Conservation (phyloP, 495 filamentous ascomycete species). For the Podospora anserina region DNA sequence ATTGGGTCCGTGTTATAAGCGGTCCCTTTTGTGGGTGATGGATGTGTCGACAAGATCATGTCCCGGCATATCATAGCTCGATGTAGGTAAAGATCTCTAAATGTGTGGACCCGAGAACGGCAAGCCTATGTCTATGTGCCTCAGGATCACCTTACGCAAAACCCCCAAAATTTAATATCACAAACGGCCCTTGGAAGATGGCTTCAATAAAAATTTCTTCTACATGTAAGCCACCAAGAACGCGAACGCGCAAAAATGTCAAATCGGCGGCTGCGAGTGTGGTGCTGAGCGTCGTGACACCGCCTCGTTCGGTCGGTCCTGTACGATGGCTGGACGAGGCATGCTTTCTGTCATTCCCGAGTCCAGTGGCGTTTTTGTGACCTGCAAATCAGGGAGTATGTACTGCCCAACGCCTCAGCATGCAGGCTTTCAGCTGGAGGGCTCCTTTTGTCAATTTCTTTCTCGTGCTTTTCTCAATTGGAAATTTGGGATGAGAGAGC, state of each 20-base stretch:
- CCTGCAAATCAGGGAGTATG: not conserved
- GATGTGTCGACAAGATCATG: not conserved
- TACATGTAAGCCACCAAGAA: not conserved
- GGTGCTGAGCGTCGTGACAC: not conserved
- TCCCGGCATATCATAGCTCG: not conserved
- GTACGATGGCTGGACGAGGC: not conserved
- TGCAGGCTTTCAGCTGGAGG: not conserved
- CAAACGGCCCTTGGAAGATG: not conserved
- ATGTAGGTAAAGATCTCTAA: not conserved
- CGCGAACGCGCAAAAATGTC: not conserved
- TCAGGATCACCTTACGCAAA: too few species aligned
- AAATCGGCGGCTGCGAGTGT: constrained; percentile 2
- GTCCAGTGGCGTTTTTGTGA: not conserved
- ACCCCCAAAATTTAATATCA: not conserved
- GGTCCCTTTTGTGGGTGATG: not conserved
- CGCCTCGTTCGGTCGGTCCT: not conserved
- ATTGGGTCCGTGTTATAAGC: not conserved
- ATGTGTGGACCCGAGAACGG: not conserved
- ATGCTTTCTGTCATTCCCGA: not conserved
- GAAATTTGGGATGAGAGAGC: not conserved
- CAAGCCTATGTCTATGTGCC: not conserved
- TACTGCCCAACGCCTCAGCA: not conserved
- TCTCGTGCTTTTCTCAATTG: not conserved
- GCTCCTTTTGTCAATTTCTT: not conserved
- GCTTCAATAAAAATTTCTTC: not conserved